Percentiles rank a stretch among this genome's conserved stretches.
phyloP scores from a whole-genome alignment of 2,329 filamentous ascomycete species.

The Amauroascus verrucosus region DNA sequence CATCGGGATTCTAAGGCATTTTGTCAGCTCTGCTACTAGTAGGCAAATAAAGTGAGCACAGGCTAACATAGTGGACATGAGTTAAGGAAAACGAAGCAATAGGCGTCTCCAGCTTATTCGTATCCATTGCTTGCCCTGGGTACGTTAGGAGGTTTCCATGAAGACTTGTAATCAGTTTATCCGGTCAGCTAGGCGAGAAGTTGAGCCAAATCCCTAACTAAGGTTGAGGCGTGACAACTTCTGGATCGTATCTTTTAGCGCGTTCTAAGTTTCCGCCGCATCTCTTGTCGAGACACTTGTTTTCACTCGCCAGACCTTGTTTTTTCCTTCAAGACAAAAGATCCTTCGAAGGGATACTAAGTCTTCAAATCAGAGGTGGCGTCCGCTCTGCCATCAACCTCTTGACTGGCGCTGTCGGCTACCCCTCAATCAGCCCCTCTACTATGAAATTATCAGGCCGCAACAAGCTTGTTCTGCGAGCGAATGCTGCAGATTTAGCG shows the following conservation, averaged over 20 bases:
- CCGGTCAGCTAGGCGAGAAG: too few species aligned
- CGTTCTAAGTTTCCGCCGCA: too few species aligned
- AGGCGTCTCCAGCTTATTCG: conserved; percentile 7
- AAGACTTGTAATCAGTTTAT: too few species aligned
- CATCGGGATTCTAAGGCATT: conserved; percentile 61
- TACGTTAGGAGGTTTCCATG: neutral
- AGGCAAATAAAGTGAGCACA: neutral
- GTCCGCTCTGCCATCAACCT: neutral
- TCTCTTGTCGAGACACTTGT: too few species aligned
- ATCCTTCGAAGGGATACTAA: neutral
- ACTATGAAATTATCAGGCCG: conserved; percentile 7
- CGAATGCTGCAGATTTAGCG: conserved; percentile 1
- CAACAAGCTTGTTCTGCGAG: neutral
- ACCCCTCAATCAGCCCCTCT: neutral
- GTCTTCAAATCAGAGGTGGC: neutral
- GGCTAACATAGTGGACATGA: conserved; percentile 87
- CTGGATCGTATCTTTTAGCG: too few species aligned
- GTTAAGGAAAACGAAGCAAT: conserved; percentile 87
- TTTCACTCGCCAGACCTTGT: too few species aligned
- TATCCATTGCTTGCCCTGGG: neutral
- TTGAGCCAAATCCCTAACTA: too few species aligned
- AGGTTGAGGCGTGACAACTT: too few species aligned
- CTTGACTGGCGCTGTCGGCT: neutral
- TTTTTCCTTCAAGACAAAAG: too few species aligned
- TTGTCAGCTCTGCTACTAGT: neutral